A percentile compares a stretch with the other conserved stretches of the same genome.
Evolutionary conservation across 257 asterid genomes (phyloP).

Genomic region (Schizonepeta tenuifolia): DNA sequence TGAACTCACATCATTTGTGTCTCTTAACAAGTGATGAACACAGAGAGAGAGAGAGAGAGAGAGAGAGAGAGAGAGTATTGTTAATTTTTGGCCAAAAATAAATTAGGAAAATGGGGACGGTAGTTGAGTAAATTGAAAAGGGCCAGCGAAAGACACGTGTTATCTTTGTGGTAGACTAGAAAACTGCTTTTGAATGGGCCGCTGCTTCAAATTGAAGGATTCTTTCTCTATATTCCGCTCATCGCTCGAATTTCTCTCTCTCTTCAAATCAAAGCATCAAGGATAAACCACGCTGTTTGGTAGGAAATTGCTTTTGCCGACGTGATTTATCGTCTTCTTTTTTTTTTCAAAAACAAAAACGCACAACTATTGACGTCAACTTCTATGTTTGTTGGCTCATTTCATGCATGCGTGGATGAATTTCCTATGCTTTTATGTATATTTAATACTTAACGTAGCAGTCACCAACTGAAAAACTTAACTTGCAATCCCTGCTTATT

Average conservation of each 20-base stretch:
- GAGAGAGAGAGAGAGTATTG: neutral
- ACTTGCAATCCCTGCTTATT: slow-evolving; percentile 50
- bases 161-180: slow-evolving; percentile 3
- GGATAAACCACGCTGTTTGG: slow-evolving; percentile 43
- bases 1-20: neutral
- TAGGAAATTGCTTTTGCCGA: slow-evolving; percentile 49
- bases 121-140: slow-evolving; percentile 36
- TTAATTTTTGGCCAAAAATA: neutral
- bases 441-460: slow-evolving; percentile 15
- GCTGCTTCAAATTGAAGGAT: slow-evolving; percentile 18
- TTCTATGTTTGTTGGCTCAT: neutral
- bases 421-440: neutral
- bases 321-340: slow-evolving; percentile 38
- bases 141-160: slow-evolving; percentile 34
- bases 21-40: neutral
- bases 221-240: slow-evolving; percentile 15
- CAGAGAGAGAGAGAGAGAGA: neutral
- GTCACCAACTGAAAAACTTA: slow-evolving; percentile 58
- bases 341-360: too few species aligned
- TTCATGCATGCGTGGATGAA: neutral
- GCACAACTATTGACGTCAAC: neutral
- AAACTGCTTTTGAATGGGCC: neutral
- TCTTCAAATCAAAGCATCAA: slow-evolving; percentile 39
- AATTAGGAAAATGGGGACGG: slow-evolving; percentile 3
- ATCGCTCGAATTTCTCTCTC: slow-evolving; percentile 26